phyloP scores from a whole-genome alignment of 768 basidiomycete species.

The Zangia roseola region DNA sequence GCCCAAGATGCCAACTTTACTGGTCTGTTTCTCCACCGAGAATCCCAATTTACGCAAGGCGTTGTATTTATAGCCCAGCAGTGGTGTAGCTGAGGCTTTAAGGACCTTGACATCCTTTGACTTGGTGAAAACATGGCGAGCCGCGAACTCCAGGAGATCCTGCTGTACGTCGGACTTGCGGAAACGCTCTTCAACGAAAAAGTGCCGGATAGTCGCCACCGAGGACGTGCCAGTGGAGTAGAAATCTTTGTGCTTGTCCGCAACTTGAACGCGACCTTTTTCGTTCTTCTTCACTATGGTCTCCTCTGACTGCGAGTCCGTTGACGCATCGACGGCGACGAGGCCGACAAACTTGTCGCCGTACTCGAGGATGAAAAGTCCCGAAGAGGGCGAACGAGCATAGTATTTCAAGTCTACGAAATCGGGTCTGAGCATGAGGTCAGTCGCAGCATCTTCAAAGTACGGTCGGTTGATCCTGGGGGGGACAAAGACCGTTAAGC shows the following conservation, averaged over 20 bases:
- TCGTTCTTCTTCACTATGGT: conserved; percentile 22
- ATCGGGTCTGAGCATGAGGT: conserved; percentile 55
- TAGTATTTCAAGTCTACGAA: conserved; percentile 59
- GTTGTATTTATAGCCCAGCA: conserved; percentile 49
- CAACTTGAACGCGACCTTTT: conserved; percentile 7
- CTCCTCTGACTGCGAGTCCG: conserved; percentile 35
- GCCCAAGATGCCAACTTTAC: conserved; percentile 50
- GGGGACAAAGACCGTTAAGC: not conserved
- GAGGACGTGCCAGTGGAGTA: conserved; percentile 38
- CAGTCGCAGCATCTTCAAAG: conserved; percentile 56
- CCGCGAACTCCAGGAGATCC: conserved; percentile 62
- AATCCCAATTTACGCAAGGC: conserved; percentile 52
- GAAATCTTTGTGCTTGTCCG: conserved; percentile 13
- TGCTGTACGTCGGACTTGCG: conserved; percentile 56
- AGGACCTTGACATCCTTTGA: conserved; percentile 44
- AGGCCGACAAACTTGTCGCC: conserved; percentile 60
- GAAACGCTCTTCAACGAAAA: conserved; percentile 68
- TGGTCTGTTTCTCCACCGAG: conserved; percentile 39
- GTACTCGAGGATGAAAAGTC: conserved; percentile 68
- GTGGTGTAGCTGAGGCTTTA: conserved; percentile 45
- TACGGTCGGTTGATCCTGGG: conserved; percentile 66
- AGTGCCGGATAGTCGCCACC: conserved; percentile 70
- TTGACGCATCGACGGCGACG: conserved; percentile 66
- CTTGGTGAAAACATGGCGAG: conserved; percentile 53
- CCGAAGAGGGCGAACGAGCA: conserved; percentile 57